Percentiles rank a stretch among this genome's conserved stretches.
Evolutionary conservation across 805 yeast species (phyloP).

Genomic region (Yarrowia sp.): DNA sequence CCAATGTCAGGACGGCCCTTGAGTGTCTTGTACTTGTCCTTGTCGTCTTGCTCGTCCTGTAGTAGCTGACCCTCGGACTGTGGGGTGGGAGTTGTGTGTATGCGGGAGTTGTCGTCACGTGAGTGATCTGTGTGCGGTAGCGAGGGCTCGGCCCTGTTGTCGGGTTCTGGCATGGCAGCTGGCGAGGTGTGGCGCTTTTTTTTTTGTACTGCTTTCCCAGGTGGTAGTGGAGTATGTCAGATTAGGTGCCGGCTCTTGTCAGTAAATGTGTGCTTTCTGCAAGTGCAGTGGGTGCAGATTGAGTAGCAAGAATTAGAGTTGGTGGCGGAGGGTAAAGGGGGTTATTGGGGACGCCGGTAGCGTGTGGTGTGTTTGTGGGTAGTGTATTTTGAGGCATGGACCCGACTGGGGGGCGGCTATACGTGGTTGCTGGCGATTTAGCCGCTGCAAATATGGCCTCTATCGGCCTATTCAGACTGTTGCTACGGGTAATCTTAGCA

Average conservation of each 20-base stretch:
- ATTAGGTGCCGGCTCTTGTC: not conserved
- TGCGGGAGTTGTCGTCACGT: not conserved
- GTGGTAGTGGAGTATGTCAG: not conserved
- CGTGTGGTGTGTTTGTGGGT: not conserved
- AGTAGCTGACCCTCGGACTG: not conserved
- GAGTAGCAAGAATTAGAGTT: constrained; percentile 25
- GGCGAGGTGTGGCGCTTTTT: not conserved
- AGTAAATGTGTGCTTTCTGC: constrained; percentile 3
- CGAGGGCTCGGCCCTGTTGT: not conserved
- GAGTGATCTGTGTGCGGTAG: not conserved
- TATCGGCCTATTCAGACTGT: too few relatives aligned
- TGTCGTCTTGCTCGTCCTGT: not conserved
- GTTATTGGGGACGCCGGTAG: not conserved
- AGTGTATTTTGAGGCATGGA: not conserved
- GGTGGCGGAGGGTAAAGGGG: constrained; percentile 24
- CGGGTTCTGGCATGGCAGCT: constrained; percentile 3
- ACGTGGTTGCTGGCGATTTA: too few relatives aligned
- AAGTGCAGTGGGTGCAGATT: constrained; percentile 5
- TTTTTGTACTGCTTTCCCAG: too few relatives aligned
- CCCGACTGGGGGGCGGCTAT: too few relatives aligned
- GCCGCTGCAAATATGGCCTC: too few relatives aligned
- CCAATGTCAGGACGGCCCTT: not conserved
- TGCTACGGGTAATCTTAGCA: not conserved
- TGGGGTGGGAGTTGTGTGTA: constrained; percentile 6
- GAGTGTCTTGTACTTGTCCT: constrained; percentile 18